Conservation (phyloP, 2,329 filamentous ascomycete species). For the Sporothrix brasiliensis region DNA sequence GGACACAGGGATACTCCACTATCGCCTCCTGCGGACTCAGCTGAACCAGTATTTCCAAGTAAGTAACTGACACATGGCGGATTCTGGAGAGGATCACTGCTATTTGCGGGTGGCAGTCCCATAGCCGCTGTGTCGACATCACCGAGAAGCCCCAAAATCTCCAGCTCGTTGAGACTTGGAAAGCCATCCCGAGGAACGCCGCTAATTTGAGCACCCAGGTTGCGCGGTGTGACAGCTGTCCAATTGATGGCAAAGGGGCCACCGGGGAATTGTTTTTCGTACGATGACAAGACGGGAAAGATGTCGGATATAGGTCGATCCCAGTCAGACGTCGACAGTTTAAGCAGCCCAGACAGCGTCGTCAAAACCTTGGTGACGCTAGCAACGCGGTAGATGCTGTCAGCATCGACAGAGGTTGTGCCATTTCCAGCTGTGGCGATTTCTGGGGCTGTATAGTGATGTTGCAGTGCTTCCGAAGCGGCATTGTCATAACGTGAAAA, state of each 20-base stretch:
- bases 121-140: slow-evolving; percentile 5
- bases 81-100: slow-evolving; percentile 26
- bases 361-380: slow-evolving; percentile 46
- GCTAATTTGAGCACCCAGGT: slow-evolving; percentile 38
- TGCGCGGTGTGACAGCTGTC: slow-evolving; percentile 39
- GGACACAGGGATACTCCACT: neutral
- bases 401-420: slow-evolving; percentile 39
- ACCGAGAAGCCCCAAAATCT: neutral
- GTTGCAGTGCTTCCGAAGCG: slow-evolving; percentile 40
- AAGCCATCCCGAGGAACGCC: slow-evolving; percentile 37
- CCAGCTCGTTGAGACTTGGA: slow-evolving; percentile 27
- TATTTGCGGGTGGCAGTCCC: slow-evolving; percentile 27
- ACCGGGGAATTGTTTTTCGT: slow-evolving; percentile 28
- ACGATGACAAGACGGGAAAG: slow-evolving; percentile 33
- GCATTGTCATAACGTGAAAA: slow-evolving; percentile 29
- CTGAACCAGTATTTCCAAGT: neutral
- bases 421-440: slow-evolving; percentile 39
- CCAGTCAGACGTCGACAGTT: slow-evolving; percentile 23
- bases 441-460: slow-evolving; percentile 47
- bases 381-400: slow-evolving; percentile 46
- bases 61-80: slow-evolving; percentile 26
- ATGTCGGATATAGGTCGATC: slow-evolving; percentile 27
- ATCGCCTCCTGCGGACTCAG: neutral
- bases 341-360: slow-evolving; percentile 41
- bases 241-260: slow-evolving; percentile 38